Percentiles rank a stretch among this genome's conserved stretches.
phyloP scores from a whole-genome alignment of 805 yeast genomes.

The Candida multigemmis region DNA sequence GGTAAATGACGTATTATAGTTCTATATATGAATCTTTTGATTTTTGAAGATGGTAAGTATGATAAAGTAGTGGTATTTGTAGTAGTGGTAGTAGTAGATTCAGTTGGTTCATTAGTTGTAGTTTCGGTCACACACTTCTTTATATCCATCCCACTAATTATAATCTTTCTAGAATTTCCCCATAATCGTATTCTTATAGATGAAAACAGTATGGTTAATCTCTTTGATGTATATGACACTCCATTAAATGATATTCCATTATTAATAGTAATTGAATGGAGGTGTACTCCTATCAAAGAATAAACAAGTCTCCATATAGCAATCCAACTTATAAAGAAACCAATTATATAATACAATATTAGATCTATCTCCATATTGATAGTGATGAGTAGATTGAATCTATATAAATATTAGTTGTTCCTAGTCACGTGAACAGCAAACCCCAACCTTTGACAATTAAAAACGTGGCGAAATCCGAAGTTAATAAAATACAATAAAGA shows the following conservation, averaged over 20 bases:
- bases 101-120: not conserved
- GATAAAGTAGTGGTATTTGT: constrained; percentile 1
- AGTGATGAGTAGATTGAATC: no score
- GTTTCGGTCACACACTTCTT: not conserved
- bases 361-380: no score
- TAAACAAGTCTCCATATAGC: constrained; percentile 22
- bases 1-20: constrained; percentile 12
- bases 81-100: not conserved
- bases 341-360: constrained; percentile 1
- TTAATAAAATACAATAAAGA: no score
- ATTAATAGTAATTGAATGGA: constrained; percentile 21
- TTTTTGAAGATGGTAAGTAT: constrained; percentile 9
- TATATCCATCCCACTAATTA: constrained; percentile 17
- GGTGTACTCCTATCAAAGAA: constrained; percentile 20
- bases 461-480: no score
- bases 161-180: constrained; percentile 26
- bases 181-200: constrained; percentile 25
- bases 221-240: constrained; percentile 9
- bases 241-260: constrained; percentile 30
- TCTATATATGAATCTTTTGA: constrained; percentile 3
- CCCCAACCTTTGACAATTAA: no score
- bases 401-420: no score
- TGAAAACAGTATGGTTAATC: constrained; percentile 8
- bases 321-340: constrained; percentile 11
- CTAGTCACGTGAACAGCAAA: no score